Evolutionary conservation across 305 asterid species (phyloP), one percentile per base, ranked within the genome.

Genomic region (Stenogyne calaminthoides): DNA sequence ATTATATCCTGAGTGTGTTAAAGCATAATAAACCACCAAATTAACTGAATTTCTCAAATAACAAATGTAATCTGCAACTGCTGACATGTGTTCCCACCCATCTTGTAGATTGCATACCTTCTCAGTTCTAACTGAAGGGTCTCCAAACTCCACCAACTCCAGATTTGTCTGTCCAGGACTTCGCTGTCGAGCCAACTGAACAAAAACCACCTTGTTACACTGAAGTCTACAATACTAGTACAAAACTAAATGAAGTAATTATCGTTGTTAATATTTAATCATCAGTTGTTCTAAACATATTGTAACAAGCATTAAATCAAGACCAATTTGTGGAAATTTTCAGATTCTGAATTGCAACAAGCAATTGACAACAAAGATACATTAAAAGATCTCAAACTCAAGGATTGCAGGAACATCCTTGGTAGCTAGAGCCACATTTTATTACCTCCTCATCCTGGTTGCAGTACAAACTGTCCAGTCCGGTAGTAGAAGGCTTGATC

Each of bases 381-480:
- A 57, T 58, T 9, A 42, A 42, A 19, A 65, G 36, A 39, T 29
- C 39, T 58, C 72, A 61, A 72, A 65, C 64, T 57, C 47, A 52
- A 49, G 11, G 44, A 39, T 42, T 20, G 36, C 57, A 47, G 47
- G 34, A 66, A 62, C 49, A 69, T 51, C 25, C 46, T 60, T 44
- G 75, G 58, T 27, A 19, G 57, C 54, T 25, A 64, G 42, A n/a
- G 19, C 25, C 72, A 74, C 64, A 59, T n/a, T 15, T 42, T 19
- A 34, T 69, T 79, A 81, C 86, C 83, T 81, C 80, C 58, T 77
- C 80, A n/a, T 83, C 79, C 29, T 63, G 83, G 79, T 70, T 70
- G 63, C 51, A 67, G 74, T 66, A 72, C 9, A 71, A 77, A 70
- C 55, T 72, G 71, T 78, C 79, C 16, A 73, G 82, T 59, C 73